Evolutionary conservation across 306 rosid species (phyloP).

Genomic region (Prinsepia uniflora): DNA sequence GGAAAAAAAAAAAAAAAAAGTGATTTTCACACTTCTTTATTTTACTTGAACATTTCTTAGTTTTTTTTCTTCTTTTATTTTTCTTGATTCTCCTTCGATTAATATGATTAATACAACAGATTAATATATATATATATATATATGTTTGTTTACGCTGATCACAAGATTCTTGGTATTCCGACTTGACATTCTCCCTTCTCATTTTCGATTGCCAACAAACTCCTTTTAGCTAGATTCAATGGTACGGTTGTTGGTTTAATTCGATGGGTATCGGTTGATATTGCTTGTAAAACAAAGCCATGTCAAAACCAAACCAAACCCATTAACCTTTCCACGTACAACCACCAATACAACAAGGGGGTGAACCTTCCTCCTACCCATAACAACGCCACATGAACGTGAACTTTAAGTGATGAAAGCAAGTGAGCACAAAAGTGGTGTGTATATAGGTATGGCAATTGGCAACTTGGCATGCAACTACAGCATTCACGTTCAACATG

Average conservation of each 20-base stretch:
- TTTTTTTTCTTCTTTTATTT: no score
- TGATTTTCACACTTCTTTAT: no score
- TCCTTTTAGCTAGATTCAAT: not conserved
- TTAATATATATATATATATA: no score
- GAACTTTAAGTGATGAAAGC: constrained; percentile 27
- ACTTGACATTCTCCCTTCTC: not conserved
- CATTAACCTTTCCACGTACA: constrained; percentile 25
- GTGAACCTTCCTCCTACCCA: constrained; percentile 30
- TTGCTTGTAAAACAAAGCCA: not conserved
- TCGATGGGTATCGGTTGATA: not conserved
- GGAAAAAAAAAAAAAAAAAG: no score
- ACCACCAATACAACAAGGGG: constrained; percentile 42
- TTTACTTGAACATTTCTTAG: no score
- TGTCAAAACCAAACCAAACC: constrained; percentile 11
- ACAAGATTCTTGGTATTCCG: not conserved
- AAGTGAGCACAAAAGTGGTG: constrained; percentile 17
- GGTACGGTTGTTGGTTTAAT: no score
- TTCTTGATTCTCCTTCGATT: no score
- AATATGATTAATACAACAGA: no score
- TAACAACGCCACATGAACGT: constrained; percentile 28
- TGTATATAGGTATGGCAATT: constrained; percentile 1
- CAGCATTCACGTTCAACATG: not conserved
- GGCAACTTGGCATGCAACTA: constrained; percentile 1
- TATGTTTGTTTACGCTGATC: not conserved
- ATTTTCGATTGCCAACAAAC: not conserved